Base-by-base conservation (phyloP, 2,329 filamentous ascomycete genomes). In the Ophiostoma ips region DNA sequence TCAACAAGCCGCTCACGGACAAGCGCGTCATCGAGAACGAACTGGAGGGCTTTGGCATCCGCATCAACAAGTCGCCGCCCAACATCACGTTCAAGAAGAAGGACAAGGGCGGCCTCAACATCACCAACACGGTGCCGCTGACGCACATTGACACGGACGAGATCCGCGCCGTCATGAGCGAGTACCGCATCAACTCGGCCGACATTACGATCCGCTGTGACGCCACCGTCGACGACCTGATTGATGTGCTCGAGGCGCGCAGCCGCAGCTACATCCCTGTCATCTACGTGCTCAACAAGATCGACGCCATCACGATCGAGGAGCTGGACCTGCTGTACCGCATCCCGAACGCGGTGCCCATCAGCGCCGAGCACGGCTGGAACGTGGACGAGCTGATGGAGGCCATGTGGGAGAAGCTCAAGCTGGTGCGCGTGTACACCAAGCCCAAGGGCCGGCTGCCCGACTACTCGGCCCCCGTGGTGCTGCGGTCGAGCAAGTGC, bases 31-130 rank as follows among this genome's bases (percentile, higher is more conserved):
- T 98, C 62, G 92, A 98, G 69, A 76, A 79, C 48, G 92, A 98
- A 70, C 69, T 98, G 64, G 92, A 98, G 66, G 92, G 92, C 8
- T 98, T 98, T 61, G 92, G 92, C 33, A 95, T 98, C 63, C 79
- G 92, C 51, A 90, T 96, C 72, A 98, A 98, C 74, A 98, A 96
- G 72, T 71, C 81, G 59, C 92, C 92, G 24, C 92, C 92, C 37
- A 98, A 98, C 65, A 98, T 98, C 61, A 86, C 92, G n/a, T 95
- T 95, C 74, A 94, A 83, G 70, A 98, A 98, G 75, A 98, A 98
- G 74, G 92, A 98, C 68, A 96, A 96, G 71, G 92, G 92, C 58
- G 92, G 92, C 34, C 80, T 98, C 62, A 89, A 86, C 62, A 92
- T 98, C 62, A 95, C 89, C n/a, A 92, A 80, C 68, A 98, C 92